Percentiles rank a stretch among this genome's conserved stretches.
Conservation (phyloP, 2,329 filamentous ascomycete species). For the Huntiella bhutanensis region DNA sequence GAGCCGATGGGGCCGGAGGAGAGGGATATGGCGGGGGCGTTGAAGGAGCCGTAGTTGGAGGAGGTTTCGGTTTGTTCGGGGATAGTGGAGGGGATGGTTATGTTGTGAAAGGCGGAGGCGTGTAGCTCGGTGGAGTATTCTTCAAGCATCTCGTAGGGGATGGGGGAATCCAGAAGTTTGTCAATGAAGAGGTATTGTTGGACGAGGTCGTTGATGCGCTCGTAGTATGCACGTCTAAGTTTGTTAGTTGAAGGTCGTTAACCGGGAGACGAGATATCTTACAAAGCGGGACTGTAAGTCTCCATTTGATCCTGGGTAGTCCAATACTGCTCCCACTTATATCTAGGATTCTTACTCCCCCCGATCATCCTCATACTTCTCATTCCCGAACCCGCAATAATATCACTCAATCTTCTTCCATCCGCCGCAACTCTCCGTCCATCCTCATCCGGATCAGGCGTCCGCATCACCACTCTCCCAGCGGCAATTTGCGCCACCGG, state of each 20-base stretch:
- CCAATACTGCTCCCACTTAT: conserved; percentile 75
- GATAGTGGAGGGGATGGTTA: conserved; percentile 55
- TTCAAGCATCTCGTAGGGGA: conserved; percentile 81
- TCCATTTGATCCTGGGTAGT: conserved; percentile 53
- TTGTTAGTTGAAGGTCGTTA: no score
- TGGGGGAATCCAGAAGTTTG: conserved; percentile 68
- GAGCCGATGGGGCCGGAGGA: conserved; percentile 15
- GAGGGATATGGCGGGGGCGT: background rate
- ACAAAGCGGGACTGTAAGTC: conserved; percentile 52
- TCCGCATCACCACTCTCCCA: conserved; percentile 8
- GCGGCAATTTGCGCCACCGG: conserved; percentile 7
- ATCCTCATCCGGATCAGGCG: conserved; percentile 23
- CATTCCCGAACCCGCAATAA: conserved; percentile 52
- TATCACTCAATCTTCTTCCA: conserved; percentile 37
- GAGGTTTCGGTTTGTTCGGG: conserved; percentile 27
- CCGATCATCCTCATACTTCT: conserved; percentile 76
- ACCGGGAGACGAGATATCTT: conserved; percentile 12
- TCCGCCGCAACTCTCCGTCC: conserved; percentile 28
- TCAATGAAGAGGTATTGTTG: conserved; percentile 92
- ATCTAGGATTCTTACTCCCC: conserved; percentile 69
- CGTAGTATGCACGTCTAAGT: conserved; percentile 61
- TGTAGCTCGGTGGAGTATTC: conserved; percentile 55
- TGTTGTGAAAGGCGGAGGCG: conserved; percentile 30
- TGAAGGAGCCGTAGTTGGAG: conserved; percentile 16
- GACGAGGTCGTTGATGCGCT: conserved; percentile 72